phyloP scores from a whole-genome alignment of 768 basidiomycete species.

The Phanerochaete carnosa region DNA sequence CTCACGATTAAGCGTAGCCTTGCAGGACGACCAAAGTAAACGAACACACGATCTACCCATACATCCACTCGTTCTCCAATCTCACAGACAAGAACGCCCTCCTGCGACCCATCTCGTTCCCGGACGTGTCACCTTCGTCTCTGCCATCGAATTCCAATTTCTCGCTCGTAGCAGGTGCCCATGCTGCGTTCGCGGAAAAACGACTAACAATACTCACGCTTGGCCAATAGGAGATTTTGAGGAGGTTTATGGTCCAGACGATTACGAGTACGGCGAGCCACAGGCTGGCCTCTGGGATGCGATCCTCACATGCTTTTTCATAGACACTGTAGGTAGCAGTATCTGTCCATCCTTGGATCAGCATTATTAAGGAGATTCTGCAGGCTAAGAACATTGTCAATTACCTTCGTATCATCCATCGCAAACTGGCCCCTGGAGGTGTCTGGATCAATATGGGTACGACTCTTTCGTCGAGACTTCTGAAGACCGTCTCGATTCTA shows the following conservation, averaged over 20 bases:
- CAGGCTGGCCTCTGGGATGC: conserved; percentile 85
- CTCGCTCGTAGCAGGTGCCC: conserved; percentile 79
- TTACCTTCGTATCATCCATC: conserved; percentile 84
- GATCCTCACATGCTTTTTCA: conserved; percentile 93
- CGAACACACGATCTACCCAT: conserved; percentile 80
- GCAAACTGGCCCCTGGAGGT: conserved; percentile 79
- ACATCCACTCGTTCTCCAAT: conserved; percentile 92
- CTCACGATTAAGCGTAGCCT: not conserved
- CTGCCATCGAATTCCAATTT: conserved; percentile 66
- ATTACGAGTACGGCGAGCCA: conserved; percentile 48
- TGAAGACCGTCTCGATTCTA: not conserved
- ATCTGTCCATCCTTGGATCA: not conserved
- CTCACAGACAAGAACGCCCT: conserved; percentile 54
- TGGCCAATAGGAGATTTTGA: conserved; percentile 75
- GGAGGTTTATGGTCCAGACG: conserved; percentile 72
- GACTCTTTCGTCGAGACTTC: conserved; percentile 5
- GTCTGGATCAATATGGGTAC: conserved; percentile 88
- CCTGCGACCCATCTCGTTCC: conserved; percentile 67
- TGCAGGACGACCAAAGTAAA: conserved; percentile 62
- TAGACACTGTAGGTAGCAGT: conserved; percentile 78
- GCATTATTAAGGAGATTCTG: not conserved
- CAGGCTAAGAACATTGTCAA: conserved; percentile 91
- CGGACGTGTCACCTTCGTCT: conserved; percentile 79
- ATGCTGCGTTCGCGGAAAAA: not conserved
- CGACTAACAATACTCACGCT: not conserved